These are phyloP conservation scores for Calendula officinalis DNA, from an alignment of 129 eudicot species.

Conservation along the genomic window DNA sequence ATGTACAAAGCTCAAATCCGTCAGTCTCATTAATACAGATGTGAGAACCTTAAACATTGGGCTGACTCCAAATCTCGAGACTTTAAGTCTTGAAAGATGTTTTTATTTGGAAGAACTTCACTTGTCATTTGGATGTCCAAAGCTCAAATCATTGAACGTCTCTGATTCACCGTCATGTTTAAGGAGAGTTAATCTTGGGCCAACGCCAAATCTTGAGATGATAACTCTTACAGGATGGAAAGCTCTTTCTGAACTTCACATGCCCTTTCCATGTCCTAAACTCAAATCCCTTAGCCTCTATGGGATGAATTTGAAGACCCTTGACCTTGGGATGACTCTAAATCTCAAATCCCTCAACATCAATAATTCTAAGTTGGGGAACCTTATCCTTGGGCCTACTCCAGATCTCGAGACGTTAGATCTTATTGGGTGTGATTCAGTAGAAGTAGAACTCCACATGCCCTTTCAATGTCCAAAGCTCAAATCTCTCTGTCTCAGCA, in stretches of 20 bases:
- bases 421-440: neutral
- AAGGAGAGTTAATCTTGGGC: neutral
- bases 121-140: neutral
- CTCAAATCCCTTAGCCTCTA: neutral
- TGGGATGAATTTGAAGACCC: neutral
- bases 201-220: neutral
- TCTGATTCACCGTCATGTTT: neutral
- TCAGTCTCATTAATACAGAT: neutral
- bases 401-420: neutral
- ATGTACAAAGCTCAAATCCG: neutral
- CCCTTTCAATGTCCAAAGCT: neutral
- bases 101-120: neutral
- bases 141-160: neutral
- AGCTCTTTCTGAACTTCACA: neutral
- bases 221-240: neutral
- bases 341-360: neutral
- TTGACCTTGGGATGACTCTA: neutral
- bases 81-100: neutral
- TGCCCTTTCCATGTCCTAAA: neutral
- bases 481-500: neutral
- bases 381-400: neutral
- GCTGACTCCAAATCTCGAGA: neutral
- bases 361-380: neutral
- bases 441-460: neutral
- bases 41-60: neutral